Conservation (phyloP, 1,139 yeast genomes). For the Blastobotrys petasosporus region DNA sequence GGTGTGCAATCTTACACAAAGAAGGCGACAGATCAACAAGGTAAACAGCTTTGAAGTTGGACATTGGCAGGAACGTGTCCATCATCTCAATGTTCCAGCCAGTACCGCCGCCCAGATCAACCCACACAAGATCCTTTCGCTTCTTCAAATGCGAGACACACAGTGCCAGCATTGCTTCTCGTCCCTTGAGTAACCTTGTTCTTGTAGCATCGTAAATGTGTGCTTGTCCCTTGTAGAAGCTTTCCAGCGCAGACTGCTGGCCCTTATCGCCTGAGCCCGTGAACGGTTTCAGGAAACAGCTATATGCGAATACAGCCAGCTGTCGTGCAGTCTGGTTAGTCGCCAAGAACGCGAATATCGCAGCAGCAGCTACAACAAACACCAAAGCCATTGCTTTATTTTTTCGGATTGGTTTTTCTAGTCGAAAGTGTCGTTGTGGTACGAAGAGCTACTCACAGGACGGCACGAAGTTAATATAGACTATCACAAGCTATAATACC, state of each 20-base stretch:
- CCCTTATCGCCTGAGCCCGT: too few species aligned
- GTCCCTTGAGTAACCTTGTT: constrained; percentile 57
- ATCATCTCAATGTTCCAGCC: constrained; percentile 76
- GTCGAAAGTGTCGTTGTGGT: too few species aligned
- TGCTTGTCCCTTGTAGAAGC: constrained; percentile 71
- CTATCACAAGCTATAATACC: too few species aligned
- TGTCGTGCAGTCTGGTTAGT: too few species aligned
- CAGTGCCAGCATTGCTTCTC: constrained; percentile 57
- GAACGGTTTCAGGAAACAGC: too few species aligned
- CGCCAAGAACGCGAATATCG: too few species aligned
- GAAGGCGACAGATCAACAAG: constrained; percentile 74
- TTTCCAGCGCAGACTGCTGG: constrained; percentile 64
- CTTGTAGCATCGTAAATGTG: constrained; percentile 68
- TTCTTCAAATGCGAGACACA: constrained; percentile 49
- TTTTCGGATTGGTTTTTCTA: too few species aligned
- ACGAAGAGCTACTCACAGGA: too few species aligned
- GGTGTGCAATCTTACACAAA: constrained; percentile 62
- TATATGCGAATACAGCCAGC: too few species aligned
- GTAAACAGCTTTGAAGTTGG: constrained; percentile 58
- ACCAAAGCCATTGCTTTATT: too few species aligned
- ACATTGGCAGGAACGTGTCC: constrained; percentile 50
- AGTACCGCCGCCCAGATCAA: constrained; percentile 81
- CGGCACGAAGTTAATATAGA: too few species aligned
- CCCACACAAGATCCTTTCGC: constrained; percentile 52
- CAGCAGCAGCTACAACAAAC: too few species aligned